Percentiles rank a stretch among this genome's conserved stretches.
Conservation (phyloP, 345 rosid species). For the Gossypium ekmanianum region DNA sequence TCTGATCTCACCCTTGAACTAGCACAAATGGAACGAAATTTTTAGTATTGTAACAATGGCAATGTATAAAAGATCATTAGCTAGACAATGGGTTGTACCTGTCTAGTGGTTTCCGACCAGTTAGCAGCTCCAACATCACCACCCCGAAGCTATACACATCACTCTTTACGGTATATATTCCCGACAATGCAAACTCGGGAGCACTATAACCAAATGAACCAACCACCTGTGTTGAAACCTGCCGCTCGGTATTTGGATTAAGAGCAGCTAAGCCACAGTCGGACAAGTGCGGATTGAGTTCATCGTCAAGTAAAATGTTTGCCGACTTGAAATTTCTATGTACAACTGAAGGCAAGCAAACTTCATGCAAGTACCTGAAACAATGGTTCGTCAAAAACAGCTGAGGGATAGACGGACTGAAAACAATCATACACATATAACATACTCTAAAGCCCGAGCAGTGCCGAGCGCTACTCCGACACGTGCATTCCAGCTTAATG, state of each 20-base stretch:
- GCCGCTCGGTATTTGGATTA: conserved; percentile 84
- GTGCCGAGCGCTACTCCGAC: conserved; percentile 98
- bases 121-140: conserved; percentile 93
- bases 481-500: conserved; percentile 87
- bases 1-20: conserved; percentile 91
- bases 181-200: conserved; percentile 95
- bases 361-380: conserved; percentile 94
- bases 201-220: conserved; percentile 99
- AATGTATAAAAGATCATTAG: conserved; percentile 3
- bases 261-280: conserved; percentile 97
- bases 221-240: conserved; percentile 92
- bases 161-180: conserved; percentile 90
- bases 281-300: conserved; percentile 88
- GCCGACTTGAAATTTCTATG: conserved; percentile 98
- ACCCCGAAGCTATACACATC: conserved; percentile 99
- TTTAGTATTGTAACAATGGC: background rate
- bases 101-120: conserved; percentile 97
- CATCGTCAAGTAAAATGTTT: conserved; percentile 93
- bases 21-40: background rate
- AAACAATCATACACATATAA: conserved; percentile 20
- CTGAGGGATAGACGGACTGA: background rate
- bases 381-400: conserved; percentile 17
- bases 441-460: conserved; percentile 97
- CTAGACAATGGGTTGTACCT: conserved; percentile 44
- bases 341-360: conserved; percentile 92